Percentiles rank a stretch among this genome's conserved stretches.
Evolutionary conservation across 176 grass and related monocot genomes (phyloP).

Genomic region (Carex cristatella): DNA sequence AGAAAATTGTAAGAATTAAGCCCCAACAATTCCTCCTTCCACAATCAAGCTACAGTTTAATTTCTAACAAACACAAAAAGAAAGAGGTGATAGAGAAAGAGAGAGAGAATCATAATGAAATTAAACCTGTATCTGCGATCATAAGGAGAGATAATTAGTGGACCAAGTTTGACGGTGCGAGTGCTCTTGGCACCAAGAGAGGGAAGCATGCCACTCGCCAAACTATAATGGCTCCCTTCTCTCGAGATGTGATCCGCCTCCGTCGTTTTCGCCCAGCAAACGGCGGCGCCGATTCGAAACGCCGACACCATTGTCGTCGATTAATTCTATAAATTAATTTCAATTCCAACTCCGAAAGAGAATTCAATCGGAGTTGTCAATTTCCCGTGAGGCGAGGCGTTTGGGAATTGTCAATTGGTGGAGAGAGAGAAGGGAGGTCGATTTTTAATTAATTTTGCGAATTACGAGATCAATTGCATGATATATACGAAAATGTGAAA

Average conservation of each 20-base stretch:
- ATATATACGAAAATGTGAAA: too few relatives aligned
- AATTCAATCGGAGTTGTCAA: not conserved
- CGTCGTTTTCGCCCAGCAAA: slow-evolving; percentile 17
- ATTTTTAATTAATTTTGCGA: not conserved
- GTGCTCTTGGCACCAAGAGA: slow-evolving; percentile 83
- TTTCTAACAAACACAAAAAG: not conserved
- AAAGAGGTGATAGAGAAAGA: not conserved
- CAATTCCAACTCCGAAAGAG: not conserved
- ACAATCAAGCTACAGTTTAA: not conserved
- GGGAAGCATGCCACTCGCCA: slow-evolving; percentile 81
- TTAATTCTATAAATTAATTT: not conserved
- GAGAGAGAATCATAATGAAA: not conserved
- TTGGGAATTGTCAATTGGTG: not conserved
- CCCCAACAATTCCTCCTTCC: not conserved
- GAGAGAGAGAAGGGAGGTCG: too few relatives aligned
- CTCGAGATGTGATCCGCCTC: slow-evolving; percentile 42
- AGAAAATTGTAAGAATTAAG: not conserved
- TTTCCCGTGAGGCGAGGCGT: not conserved
- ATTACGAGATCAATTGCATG: too few relatives aligned
- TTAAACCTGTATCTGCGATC: slow-evolving; percentile 68
- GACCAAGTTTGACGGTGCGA: slow-evolving; percentile 53
- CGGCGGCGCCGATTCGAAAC: not conserved
- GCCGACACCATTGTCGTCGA: not conserved
- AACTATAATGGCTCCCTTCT: slow-evolving; percentile 90
- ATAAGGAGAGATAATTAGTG: slow-evolving; percentile 66